Evolutionary conservation across 2,329 filamentous ascomycete genomes (phyloP), one percentile per base, ranked within the genome.

Genomic region (Colletotrichum incanum): DNA sequence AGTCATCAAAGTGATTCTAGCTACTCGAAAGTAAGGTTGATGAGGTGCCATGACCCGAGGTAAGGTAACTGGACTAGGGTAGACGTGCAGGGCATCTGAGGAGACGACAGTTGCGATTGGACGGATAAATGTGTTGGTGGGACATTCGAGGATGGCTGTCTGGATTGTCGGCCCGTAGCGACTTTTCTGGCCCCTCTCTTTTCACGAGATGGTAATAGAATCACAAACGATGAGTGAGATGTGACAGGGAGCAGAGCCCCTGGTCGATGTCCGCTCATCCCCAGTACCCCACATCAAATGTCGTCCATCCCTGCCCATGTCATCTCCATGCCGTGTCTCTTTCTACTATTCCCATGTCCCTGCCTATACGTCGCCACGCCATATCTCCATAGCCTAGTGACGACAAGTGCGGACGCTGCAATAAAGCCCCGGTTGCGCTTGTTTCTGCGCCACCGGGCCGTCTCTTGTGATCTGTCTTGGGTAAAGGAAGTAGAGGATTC

Each of bases 151-250:
- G 43, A 69, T 65, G 49, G 55, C 75, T 80, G 77, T 82, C 79
- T 82, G 80, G 80, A 75, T 75, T 79, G 77, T 81, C 80, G 80
- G 80, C 67, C 80, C 80, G 80, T 65, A 66, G 72, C 75, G 76
- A 77, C 20, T 50, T 58, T 47, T 37, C 20, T 39, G 18, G 11
- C 39, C 39, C 39, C 11, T 37, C 34, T 8, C 49, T 23, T 31
- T 60, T 60, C 54, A 16, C 9, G 4, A 37, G 34, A 26, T 26
- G 54, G 31, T n/a, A 8, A 41, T n/a, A 41, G 14, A 41, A n/a
- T 18, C 28, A 34, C 28, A 34, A n/a, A 34, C 28, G 2, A 18
- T 26, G 34, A 39, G 20, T 56, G 54, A 39, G 34, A 56, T 39
- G 11, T 58, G 34, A 58, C 54, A 43, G 23, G 28, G n/a, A 49